A percentile compares a stretch with the other conserved stretches of the same genome.
Evolutionary conservation across 2,329 filamentous ascomycete genomes (phyloP).

Genomic region (Fusarium mangiferae): DNA sequence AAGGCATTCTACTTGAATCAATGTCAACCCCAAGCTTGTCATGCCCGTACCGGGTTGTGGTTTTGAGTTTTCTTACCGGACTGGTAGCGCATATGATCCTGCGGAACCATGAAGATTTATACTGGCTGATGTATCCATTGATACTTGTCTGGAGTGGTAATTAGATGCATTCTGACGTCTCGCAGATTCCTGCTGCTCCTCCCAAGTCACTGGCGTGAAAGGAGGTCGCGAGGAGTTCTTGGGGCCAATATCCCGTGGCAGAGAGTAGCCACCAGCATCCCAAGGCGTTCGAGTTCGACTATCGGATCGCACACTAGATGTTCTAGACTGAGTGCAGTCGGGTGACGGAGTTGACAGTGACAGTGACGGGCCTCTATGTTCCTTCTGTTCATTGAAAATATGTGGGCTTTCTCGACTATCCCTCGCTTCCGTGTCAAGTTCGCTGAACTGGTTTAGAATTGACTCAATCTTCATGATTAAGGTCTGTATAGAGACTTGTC

Average conservation of each 20-base stretch:
- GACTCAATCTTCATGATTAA: constrained; percentile 35
- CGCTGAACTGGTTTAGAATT: constrained; percentile 39
- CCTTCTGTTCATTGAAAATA: constrained; percentile 3
- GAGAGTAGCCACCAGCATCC: constrained; percentile 61
- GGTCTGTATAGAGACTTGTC: neutral
- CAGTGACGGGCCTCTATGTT: constrained; percentile 22
- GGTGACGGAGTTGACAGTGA: constrained; percentile 50
- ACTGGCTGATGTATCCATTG: constrained; percentile 45
- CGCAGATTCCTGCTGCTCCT: constrained; percentile 40
- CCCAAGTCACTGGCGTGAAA: constrained; percentile 37
- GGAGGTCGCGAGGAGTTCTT: constrained; percentile 45
- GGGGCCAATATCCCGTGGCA: constrained; percentile 55
- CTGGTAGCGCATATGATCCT: constrained; percentile 38
- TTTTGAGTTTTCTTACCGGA: constrained; percentile 37
- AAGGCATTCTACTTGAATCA: constrained; percentile 33
- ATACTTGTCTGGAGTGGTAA: constrained; percentile 46
- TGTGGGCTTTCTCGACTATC: constrained; percentile 14
- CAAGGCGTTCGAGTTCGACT: constrained; percentile 57
- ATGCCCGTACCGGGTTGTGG: neutral
- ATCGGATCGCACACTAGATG: constrained; percentile 35
- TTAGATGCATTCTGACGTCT: constrained; percentile 20
- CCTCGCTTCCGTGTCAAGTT: constrained; percentile 21
- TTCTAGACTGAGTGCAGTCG: constrained; percentile 43
- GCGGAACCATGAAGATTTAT: constrained; percentile 14
- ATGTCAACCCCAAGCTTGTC: constrained; percentile 14